Percentiles rank a stretch among this genome's conserved stretches.
phyloP scores from a whole-genome alignment of 768 basidiomycete genomes.

The Lentinula detonsa region DNA sequence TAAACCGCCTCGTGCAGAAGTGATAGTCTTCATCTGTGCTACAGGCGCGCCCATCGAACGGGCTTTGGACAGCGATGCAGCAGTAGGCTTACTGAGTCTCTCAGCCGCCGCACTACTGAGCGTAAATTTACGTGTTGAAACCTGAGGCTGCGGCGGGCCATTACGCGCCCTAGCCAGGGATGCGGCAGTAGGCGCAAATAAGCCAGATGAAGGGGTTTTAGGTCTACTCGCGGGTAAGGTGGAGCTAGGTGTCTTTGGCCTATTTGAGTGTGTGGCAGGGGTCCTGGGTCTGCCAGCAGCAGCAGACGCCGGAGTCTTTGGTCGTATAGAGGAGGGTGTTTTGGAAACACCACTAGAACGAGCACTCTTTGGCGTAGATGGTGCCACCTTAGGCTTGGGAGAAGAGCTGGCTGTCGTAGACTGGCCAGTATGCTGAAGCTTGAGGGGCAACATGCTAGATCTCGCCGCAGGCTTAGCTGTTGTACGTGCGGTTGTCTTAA shows the following conservation, averaged over 20 bases:
- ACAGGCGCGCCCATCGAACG: slow-evolving; percentile 29
- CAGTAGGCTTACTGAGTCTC: slow-evolving; percentile 77
- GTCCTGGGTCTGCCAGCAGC: slow-evolving; percentile 10
- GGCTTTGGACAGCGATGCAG: slow-evolving; percentile 59
- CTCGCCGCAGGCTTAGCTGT: slow-evolving; percentile 8
- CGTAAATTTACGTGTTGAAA: slow-evolving; percentile 48
- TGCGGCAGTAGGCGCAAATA: slow-evolving; percentile 81
- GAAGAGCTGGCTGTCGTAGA: slow-evolving; percentile 25
- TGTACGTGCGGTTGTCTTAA: background rate
- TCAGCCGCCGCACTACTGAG: slow-evolving; percentile 50
- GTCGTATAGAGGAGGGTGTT: slow-evolving; percentile 21
- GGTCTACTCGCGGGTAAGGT: slow-evolving; percentile 28
- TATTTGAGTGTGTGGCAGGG: slow-evolving; percentile 19
- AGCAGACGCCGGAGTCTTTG: slow-evolving; percentile 31
- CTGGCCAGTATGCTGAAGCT: slow-evolving; percentile 34
- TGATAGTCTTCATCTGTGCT: slow-evolving; percentile 15
- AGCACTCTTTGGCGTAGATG: slow-evolving; percentile 12
- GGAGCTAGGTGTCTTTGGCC: slow-evolving; percentile 51
- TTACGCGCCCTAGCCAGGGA: slow-evolving; percentile 68
- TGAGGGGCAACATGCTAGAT: slow-evolving; percentile 8
- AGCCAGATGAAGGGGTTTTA: slow-evolving; percentile 59
- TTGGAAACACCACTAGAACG: slow-evolving; percentile 14
- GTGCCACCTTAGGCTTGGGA: slow-evolving; percentile 13
- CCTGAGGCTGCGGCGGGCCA: slow-evolving; percentile 37
- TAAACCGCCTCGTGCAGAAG: slow-evolving; percentile 17